Percentiles rank a stretch among this genome's conserved stretches.
These are phyloP conservation scores for Pseudopithomyces maydicus DNA, from an alignment of 2,329 filamentous ascomycete genomes.

Conservation along the genomic window DNA sequence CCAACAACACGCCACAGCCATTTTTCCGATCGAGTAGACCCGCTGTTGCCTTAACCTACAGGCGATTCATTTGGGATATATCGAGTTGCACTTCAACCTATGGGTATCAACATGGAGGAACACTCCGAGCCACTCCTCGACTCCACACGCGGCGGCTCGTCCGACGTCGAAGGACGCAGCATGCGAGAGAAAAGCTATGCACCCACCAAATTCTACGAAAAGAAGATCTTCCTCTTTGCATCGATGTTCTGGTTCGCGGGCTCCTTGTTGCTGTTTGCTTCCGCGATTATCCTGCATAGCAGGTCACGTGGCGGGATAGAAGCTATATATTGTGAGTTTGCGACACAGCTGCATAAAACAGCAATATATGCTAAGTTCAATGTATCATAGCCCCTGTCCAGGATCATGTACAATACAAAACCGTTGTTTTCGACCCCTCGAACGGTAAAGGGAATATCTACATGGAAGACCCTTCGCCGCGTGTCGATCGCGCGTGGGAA, in stretches of 20 bases:
- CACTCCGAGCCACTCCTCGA: conserved; percentile 4
- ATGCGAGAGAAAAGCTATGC: not conserved
- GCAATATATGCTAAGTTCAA: not conserved
- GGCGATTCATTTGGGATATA: no score
- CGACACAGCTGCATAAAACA: not conserved
- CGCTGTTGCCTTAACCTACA: no score
- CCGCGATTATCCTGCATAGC: not conserved
- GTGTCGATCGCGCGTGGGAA: not conserved
- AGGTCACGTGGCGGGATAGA: not conserved
- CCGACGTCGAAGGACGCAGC: not conserved
- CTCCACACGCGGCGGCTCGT: not conserved
- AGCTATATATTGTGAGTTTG: conserved; percentile 1
- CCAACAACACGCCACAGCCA: no score
- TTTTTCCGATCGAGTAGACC: no score
- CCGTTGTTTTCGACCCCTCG: not conserved
- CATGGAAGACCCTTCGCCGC: conserved; percentile 1
- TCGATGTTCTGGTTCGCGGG: conserved; percentile 1
- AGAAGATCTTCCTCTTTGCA: not conserved
- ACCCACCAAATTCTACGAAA: not conserved
- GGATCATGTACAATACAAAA: conserved; percentile 2
- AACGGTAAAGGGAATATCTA: not conserved
- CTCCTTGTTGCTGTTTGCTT: not conserved
- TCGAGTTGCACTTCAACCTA: not conserved
- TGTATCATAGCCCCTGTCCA: not conserved
- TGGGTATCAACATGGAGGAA: not conserved